Evolutionary conservation across 2,329 filamentous ascomycete genomes (phyloP).

Genomic region (Penicillium sp.): DNA sequence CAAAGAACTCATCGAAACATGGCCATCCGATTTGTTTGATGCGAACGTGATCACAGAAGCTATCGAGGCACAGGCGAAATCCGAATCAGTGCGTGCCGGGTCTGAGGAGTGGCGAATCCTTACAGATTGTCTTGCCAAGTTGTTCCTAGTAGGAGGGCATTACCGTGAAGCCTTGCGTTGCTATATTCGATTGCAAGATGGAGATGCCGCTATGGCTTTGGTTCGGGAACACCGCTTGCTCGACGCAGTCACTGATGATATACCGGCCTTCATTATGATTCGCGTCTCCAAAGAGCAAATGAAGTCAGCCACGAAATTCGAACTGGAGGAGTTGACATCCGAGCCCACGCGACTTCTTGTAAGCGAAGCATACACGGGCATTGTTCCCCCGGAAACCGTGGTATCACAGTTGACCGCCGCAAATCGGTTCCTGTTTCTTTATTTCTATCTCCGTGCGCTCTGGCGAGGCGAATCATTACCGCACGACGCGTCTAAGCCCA

Average conservation of each 20-base stretch:
- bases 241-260: conserved; percentile 83
- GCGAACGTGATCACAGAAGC: conserved; percentile 71
- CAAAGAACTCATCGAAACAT: conserved; percentile 73
- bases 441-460: conserved; percentile 83
- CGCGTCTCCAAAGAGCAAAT: conserved; percentile 73
- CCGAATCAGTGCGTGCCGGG: conserved; percentile 70
- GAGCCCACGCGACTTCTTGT: conserved; percentile 86
- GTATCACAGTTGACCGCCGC: conserved; percentile 71
- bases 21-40: conserved; percentile 83
- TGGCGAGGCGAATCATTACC: conserved; percentile 72
- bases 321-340: conserved; percentile 74
- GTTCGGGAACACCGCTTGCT: conserved; percentile 88
- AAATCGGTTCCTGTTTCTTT: conserved; percentile 71
- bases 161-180: conserved; percentile 81
- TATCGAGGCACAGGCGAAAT: conserved; percentile 78
- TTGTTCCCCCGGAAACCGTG: conserved; percentile 74
- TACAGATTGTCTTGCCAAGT: conserved; percentile 78
- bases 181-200: conserved; percentile 88
- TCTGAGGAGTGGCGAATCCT: conserved; percentile 86
- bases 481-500: conserved; percentile 33
- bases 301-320: conserved; percentile 61
- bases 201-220: conserved; percentile 79
- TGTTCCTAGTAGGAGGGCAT: conserved; percentile 78
- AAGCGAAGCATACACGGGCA: conserved; percentile 84
- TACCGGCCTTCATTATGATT: conserved; percentile 81